Base-by-base conservation (phyloP, 1,139 yeast species). In the Saccharomyces uvarum region DNA sequence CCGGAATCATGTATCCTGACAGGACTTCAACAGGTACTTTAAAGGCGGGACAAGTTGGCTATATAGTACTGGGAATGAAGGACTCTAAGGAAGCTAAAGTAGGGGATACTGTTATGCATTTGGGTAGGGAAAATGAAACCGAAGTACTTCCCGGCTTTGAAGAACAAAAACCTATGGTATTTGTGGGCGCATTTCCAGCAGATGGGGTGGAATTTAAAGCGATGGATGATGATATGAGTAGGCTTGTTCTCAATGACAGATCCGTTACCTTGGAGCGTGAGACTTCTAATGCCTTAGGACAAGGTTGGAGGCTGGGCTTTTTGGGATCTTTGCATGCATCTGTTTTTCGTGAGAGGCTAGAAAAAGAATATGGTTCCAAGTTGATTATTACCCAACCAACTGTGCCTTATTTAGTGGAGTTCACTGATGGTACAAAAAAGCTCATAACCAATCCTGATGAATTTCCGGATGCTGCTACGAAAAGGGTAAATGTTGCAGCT, bases 121-220 rank as follows among this genome's bases (percentile, higher is more conserved):
- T 77, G n/a, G 88, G 88, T 2, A 77, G 80, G 29, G 80, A 77
- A 53, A 51, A 57, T 21, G 79, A 77, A 49, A 82, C 88, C 1
- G 87, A 83, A 56, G 85, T 97, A 1, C 75, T 93, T 29, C 97
- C 96, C 0, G 98, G 98, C 0, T 93, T 93, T 70, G 97, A 91
- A 70, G 97, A 89, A 63, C 91, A 95, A 1, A 91, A 93, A 69
- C 97, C 99, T 1, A 93, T 93, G 98, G 98, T 93, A 5, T 93
- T 91, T 70, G 95, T 93, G 48, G 99, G 99, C 7, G 99, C 99
- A 0, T 93, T 90, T 64, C 99, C 99, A 0, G 95, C 97, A 0
- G 97, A 91, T 67, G 97, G 97, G 3, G 80, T 86, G 1, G 97
- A 91, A 63, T 93, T 91, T 69, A 88, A 87, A 58, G 86, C 82